Evolutionary conservation across 305 asterid genomes (phyloP).

Genomic region (Fraxinus angustifolia): DNA sequence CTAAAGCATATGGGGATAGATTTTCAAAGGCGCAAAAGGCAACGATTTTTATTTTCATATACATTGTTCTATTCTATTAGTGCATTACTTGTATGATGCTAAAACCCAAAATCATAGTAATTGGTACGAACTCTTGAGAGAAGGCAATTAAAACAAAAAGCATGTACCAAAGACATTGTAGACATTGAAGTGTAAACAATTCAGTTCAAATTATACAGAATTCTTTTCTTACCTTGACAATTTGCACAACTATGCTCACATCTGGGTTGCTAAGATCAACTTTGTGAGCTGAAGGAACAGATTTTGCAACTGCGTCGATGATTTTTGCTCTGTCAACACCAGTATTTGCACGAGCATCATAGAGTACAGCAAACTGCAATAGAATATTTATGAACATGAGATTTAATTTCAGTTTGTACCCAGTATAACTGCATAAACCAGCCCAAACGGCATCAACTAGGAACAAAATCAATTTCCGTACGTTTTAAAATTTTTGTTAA

Average conservation of each 20-base stretch:
- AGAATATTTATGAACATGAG: slow-evolving; percentile 11
- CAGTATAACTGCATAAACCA: neutral
- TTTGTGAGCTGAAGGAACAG: slow-evolving; percentile 72
- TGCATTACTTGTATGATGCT: neutral
- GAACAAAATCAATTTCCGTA: neutral
- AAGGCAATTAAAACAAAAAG: neutral
- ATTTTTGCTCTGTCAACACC: slow-evolving; percentile 75
- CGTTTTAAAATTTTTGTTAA: neutral
- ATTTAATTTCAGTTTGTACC: neutral
- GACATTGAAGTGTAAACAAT: neutral
- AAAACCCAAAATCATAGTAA: neutral
- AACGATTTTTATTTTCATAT: neutral
- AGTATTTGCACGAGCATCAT: slow-evolving; percentile 94
- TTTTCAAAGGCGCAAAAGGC: neutral
- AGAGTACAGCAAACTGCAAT: slow-evolving; percentile 74
- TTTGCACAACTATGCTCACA: slow-evolving; percentile 67
- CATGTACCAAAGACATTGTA: neutral
- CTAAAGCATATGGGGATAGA: neutral
- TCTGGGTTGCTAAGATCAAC: slow-evolving; percentile 89
- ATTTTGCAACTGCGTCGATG: slow-evolving; percentile 76
- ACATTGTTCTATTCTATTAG: neutral
- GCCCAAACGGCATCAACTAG: neutral
- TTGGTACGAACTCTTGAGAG: neutral
- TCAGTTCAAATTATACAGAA: neutral
- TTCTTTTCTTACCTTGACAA: slow-evolving; percentile 61